Base-by-base conservation (phyloP, 75 land plant genomes). In the Picea glauca region DNA sequence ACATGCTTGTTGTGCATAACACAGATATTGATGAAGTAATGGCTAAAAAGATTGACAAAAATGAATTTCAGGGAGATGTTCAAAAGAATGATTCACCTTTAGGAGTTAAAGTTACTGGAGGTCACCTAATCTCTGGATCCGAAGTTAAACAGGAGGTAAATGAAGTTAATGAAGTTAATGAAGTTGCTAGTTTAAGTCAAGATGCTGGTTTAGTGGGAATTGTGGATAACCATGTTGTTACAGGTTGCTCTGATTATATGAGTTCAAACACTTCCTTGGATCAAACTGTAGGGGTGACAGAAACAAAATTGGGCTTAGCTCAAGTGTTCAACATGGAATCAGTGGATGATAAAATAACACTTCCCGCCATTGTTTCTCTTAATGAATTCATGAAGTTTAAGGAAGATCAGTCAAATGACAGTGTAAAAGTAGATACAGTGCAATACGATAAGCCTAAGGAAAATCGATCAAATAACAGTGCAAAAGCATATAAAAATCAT, bases 361-460 rank as follows among this genome's bases (percentile, higher is more conserved):
- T 94, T 66, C 88, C 92, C 21, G 89, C 85, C 23, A 91, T 93
- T 58, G 78, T 91, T 76, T 93, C 98, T 63, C 80, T 94, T 17
- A 90, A 91, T 88, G 98, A 92, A 80, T 93, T 87, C 74, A 82
- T 94, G 87, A 85, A 90, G 75, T 88, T 89, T 70, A 70, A 70
- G 43, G 43, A 70, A 20, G 56, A 70, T 70, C 21, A 70, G 43
- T 43, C 50, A 38, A 70, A 70, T 43, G 74, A 46, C 11, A 20
- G 12, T 43, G 26, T 46, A 70, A 70, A 43, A 70, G 4, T 56
- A 70, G 54, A 70, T 9, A 3, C 0, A 17, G 23, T 40, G 50
- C 56, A n/a, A 40, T 43, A n/a, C 23, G 26, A 62, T 30, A 70
- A 20, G 26, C 43, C 74, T 70, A 43, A 2, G 23, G 54, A 70